Evolutionary conservation across 1,284 basidiomycete genomes (phyloP), one percentile per base, ranked within the genome.

Genomic region (Tremellales sp.): DNA sequence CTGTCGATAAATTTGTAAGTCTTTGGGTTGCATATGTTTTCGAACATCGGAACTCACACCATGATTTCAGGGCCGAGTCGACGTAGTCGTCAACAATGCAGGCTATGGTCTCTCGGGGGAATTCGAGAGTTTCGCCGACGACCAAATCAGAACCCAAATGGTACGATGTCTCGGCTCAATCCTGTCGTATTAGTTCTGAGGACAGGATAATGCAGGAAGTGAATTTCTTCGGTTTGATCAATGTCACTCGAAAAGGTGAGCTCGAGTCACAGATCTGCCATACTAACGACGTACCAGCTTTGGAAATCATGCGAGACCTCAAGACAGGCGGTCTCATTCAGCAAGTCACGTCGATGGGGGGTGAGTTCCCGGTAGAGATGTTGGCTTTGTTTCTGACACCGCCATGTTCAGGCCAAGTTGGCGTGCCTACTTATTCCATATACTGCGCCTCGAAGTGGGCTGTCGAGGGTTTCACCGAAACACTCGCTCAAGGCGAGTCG

Each of bases 61-160:
- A 9, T 9, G 19, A 13, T 9, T 10, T 10, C 10, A 36, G 34
- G 60, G 42, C 45, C 74, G 73, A 5, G 26, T 47, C 39, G 45
- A 47, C 27, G 45, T 35, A 16, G 26, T 41, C 5, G 32, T 47
- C 45, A 47, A 47, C 38, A 47, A 47, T 27, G 45, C 45, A 6
- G 45, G 45, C 3, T 45, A 45, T 29, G 43, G 43, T 7, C 14
- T 31, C 6, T 13, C 24, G 9, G 40, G 40, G 6, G 5, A n/a
- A 19, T 41, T 41, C 19, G 40, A 41, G 27, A 39, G 21, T 25
- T 25, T 24, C 19, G 9, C 37, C 18, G 37, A 39, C 27, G 37
- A 39, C 14, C 37, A 39, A 25, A 39, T 39, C 27, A 39, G 37
- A 18, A 39, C 6, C 7, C 37, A 39, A 18, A 9, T 39, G 6